Evolutionary conservation across 257 asterid species (phyloP).

Genomic region (Scutellaria barbata): DNA sequence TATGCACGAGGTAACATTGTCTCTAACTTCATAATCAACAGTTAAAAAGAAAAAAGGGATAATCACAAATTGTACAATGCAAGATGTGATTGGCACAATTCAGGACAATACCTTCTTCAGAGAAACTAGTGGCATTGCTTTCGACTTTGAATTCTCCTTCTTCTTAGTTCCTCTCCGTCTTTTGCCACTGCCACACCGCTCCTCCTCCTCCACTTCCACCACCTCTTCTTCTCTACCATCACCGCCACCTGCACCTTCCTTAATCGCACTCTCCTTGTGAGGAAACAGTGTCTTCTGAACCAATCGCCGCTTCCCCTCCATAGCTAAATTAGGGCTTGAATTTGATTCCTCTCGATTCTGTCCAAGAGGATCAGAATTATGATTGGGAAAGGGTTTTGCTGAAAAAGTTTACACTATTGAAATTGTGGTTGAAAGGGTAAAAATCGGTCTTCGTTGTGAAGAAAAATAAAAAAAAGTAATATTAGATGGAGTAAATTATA

Average conservation of each 20-base stretch:
- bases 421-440: constrained; percentile 29
- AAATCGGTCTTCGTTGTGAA: constrained; percentile 18
- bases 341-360: constrained; percentile 15
- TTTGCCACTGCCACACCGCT: constrained; percentile 47
- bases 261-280: constrained; percentile 42
- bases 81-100: neutral
- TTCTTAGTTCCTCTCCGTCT: constrained; percentile 44
- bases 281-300: constrained; percentile 80
- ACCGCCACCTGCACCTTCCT: constrained; percentile 40
- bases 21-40: constrained; percentile 8
- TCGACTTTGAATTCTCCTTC: constrained; percentile 45
- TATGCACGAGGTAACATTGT: neutral
- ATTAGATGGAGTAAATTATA: neutral
- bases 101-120: constrained; percentile 54
- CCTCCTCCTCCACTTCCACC: constrained; percentile 53
- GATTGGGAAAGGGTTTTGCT: constrained; percentile 39
- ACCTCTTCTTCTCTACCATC: constrained; percentile 35
- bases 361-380: constrained; percentile 23
- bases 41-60: neutral
- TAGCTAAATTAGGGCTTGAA: constrained; percentile 47
- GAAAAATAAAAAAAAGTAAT: neutral
- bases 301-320: constrained; percentile 62
- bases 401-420: constrained; percentile 4
- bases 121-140: constrained; percentile 44
- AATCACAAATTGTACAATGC: constrained; percentile 1